Evolutionary conservation across 2,329 filamentous ascomycete genomes (phyloP), one percentile per base, ranked within the genome.

Genomic region (Xylaria sp.): DNA sequence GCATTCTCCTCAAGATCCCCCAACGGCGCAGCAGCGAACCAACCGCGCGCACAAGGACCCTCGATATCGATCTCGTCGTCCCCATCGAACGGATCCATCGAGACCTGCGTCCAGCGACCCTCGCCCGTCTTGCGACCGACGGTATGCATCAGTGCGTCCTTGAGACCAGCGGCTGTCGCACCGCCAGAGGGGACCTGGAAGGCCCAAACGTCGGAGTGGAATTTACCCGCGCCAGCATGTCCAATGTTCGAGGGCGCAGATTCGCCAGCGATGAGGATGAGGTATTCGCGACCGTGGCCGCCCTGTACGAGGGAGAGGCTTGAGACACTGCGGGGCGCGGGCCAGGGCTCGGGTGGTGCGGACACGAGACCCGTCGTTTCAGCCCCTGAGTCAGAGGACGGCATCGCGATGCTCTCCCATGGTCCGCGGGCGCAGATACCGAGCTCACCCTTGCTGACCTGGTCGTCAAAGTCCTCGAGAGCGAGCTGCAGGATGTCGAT

Each of bases 401-500:
- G 56, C 60, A 64, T 59, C 65, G 58, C 70, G 55, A 85, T 74
- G 23, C 75, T 81, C 67, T 83, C 77, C 85, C 85, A 88, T 35
- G 70, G 72, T 49, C 79, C 80, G 42, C 77, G 78, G 6, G 81
- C 78, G 30, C 74, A 74, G 18, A 87, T 70, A 19, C 76, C 75
- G 18, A 82, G 74, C 65, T 86, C 83, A 35, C 78, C 78, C 51
- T 72, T 74, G 50, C 75, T 75, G 39, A 74, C 73, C 61, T 73
- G 74, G 67, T 84, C 82, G 62, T 82, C 76, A 66, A 83, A 83
- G 34, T 76, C 76, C 66, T 83, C 81, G n/a, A 86, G 74, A 16
- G 75, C 79, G 8, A 88, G 77, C 57, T 82, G 78, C 16, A 88
- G 70, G 59, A 88, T 81, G 69, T 95, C 90, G 10, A 96, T 69